These are phyloP conservation scores for Cephaloascus albidus DNA, from an alignment of 805 yeast genomes.

Conservation along the genomic window DNA sequence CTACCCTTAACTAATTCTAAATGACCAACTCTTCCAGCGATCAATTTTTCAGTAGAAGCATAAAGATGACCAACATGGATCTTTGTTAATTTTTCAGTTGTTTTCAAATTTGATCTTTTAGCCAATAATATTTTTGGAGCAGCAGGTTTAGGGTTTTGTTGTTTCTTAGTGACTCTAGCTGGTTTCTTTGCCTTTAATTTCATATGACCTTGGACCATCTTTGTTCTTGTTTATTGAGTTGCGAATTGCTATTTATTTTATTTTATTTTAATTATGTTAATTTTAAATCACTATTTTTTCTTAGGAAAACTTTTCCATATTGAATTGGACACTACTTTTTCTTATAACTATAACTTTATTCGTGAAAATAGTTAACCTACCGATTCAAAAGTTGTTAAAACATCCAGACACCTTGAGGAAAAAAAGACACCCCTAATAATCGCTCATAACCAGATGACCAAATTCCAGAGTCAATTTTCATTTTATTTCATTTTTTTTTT, in stretches of 20 bases:
- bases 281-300: no score
- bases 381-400: no score
- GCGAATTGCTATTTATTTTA: no score
- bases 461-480: no score
- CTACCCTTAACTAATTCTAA: constrained; percentile 86
- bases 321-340: no score
- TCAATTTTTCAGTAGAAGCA: constrained; percentile 70
- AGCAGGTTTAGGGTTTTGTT: constrained; percentile 53
- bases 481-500: not conserved
- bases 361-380: no score
- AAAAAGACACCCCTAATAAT: no score
- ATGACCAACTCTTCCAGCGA: constrained; percentile 90
- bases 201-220: constrained; percentile 70
- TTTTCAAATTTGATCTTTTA: constrained; percentile 36
- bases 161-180: constrained; percentile 56
- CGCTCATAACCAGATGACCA: no score
- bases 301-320: no score
- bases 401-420: no score
- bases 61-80: constrained; percentile 44
- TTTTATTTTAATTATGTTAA: no score
- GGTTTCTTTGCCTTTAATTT: constrained; percentile 43
- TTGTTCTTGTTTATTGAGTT: constrained; percentile 10
- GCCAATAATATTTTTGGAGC: constrained; percentile 72
- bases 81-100: constrained; percentile 46
- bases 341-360: no score